Evolutionary conservation across 495 filamentous ascomycete species (phyloP).

Genomic region (Astrocystis sublimbata): DNA sequence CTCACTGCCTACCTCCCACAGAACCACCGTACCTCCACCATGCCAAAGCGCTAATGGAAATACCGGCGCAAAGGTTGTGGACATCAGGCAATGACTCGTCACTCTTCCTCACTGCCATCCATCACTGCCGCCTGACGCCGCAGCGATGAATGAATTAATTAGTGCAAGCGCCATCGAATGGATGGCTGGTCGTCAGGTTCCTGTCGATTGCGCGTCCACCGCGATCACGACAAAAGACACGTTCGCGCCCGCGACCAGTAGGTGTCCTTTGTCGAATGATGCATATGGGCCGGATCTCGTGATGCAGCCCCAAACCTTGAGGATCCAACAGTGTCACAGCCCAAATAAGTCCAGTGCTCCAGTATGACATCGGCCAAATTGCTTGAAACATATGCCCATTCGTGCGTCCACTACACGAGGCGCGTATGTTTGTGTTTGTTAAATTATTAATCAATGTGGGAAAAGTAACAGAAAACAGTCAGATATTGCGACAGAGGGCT

Average conservation of each 20-base stretch:
- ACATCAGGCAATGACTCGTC: constrained; percentile 17
- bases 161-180: background rate
- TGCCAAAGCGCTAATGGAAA: too few relatives aligned
- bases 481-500: too few relatives aligned
- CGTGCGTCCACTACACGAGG: background rate
- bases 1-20: background rate
- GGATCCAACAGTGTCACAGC: constrained; percentile 14
- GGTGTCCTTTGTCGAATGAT: constrained; percentile 11
- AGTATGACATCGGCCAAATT: constrained; percentile 20
- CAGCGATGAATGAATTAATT: constrained; percentile 4
- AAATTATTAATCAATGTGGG: too few relatives aligned
- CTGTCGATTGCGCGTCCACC: background rate
- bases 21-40: too few relatives aligned
- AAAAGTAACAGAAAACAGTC: too few relatives aligned
- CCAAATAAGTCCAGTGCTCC: constrained; percentile 5
- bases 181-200: constrained; percentile 3
- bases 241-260: constrained; percentile 1
- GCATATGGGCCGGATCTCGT: constrained; percentile 16
- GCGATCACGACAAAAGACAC: constrained; percentile 1
- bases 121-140: constrained; percentile 13
- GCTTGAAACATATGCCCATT: constrained; percentile 2
- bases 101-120: constrained; percentile 2
- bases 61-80: background rate
- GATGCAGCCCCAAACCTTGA: constrained; percentile 14
- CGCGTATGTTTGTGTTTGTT: too few relatives aligned